Evolutionary conservation across 768 basidiomycete species (phyloP).

Genomic region (Mycena galericulata): DNA sequence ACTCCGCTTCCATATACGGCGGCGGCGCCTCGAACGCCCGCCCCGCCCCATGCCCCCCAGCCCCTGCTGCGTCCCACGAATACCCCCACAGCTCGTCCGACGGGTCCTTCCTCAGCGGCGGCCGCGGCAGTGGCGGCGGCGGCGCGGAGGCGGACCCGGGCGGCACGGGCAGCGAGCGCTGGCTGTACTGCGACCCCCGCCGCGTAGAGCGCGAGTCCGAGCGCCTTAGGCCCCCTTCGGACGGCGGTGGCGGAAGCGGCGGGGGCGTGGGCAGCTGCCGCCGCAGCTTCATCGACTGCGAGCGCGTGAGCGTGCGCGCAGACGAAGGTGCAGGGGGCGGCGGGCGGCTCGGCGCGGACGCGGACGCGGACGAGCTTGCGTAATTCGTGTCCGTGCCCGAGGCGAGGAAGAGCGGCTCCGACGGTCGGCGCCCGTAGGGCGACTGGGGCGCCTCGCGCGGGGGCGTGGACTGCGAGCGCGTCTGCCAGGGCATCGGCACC

Average conservation of each 20-base stretch:
- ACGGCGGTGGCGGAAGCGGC: too few relatives aligned
- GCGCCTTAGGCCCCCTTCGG: too few relatives aligned
- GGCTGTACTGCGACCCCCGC: constrained; percentile 29
- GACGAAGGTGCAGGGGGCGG: too few relatives aligned
- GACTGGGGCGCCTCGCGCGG: constrained; percentile 39
- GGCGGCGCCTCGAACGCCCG: constrained; percentile 34
- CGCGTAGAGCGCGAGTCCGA: constrained; percentile 3
- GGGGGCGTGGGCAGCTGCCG: constrained; percentile 40
- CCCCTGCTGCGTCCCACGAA: constrained; percentile 17
- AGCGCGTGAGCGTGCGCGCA: constrained; percentile 46
- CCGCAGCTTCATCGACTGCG: constrained; percentile 41
- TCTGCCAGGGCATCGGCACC: constrained; percentile 42
- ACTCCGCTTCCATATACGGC: constrained; percentile 22
- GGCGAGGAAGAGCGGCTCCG: constrained; percentile 28
- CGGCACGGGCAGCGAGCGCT: constrained; percentile 31
- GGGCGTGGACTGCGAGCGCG: constrained; percentile 53
- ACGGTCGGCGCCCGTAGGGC: constrained; percentile 30
- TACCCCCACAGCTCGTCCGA: constrained; percentile 27
- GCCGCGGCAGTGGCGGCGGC: constrained; percentile 22
- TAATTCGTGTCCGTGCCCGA: not conserved
- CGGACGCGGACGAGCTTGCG: constrained; percentile 5
- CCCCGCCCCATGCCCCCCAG: not conserved
- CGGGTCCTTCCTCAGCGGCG: constrained; percentile 22
- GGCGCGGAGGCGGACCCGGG: constrained; percentile 4
- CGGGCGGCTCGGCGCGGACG: not conserved